Evolutionary conservation across 2,329 filamentous ascomycete genomes (phyloP), one percentile per base, ranked within the genome.

Genomic region (Balansia obtecta): DNA sequence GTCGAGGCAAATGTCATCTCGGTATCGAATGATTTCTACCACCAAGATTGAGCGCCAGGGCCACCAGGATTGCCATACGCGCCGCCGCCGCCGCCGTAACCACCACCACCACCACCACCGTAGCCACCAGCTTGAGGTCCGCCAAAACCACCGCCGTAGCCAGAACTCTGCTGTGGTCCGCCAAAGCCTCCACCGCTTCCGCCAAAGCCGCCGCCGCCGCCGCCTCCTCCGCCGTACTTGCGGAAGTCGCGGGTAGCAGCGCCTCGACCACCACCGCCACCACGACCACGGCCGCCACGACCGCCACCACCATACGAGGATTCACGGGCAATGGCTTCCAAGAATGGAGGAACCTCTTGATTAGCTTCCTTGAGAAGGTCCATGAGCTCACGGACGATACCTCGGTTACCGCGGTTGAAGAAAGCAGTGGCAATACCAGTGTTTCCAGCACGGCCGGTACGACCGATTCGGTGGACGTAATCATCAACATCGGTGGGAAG

Each of bases 341-440:
- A 79, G 81, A 97, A 98, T 45, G 78, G 67, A 33, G 93, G 93
- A 55, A 97, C 81, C 64, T 98, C 93, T 71, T 98, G 93, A 75
- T 98, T 95, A 58, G 93, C 93, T 71, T 98, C 93, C 78, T 97
- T 97, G 59, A 98, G 80, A 30, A 98, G 82, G n/a, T 98, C 93
- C 61, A 98, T 80, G 54, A 98, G 82, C 62, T 97, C 93, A 59
- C 93, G 86, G 57, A 97, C 93, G 60, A 98, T 88, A 72, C 93
- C 93, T 63, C 93, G 88, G 79, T 98, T 98, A 65, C 91, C 91
- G 66, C 93, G 91, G 81, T 98, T 98, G 85, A 98, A 97, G 80
- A 98, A 98, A 51, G 93, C 93, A 60, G 93, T 98, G 6, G 93
- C 88, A 59, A 95, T 84, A 85, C 93, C 93, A 62, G 91, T 97